Evolutionary conservation across 2,329 filamentous ascomycete genomes (phyloP), one percentile per base, ranked within the genome.

Genomic region (Corynespora cassiicola): DNA sequence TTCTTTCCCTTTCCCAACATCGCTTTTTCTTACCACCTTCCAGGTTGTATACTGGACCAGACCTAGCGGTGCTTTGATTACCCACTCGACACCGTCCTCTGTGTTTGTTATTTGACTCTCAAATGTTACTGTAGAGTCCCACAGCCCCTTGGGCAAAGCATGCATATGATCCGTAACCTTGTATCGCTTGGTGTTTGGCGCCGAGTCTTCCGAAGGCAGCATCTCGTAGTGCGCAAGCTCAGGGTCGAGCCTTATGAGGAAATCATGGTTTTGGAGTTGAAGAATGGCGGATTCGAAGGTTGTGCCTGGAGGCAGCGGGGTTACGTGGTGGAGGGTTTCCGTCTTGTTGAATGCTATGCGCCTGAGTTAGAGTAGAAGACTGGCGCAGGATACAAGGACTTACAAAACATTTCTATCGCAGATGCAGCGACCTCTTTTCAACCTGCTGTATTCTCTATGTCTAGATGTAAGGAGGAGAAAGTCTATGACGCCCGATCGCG

Each of bases 121-220:
- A 24, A 68, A 69, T 4, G 53, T 57, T 2, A 69, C 63, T 0
- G 60, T 66, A 1, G 63, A 58, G 40, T 62, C 63, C 64, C 65
- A 68, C 2, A 69, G 55, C 0, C 66, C 65, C 11, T 56, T 56
- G 2, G 56, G 65, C 3, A 69, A 53, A 2, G 63, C 56, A 33
- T 65, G 61, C 62, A 68, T 65, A 39, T 62, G 50, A 45, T 69
- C 65, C 3, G 65, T 68, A 4, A 68, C 56, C 41, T 61, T 61
- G 52, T 68, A 69, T 24, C 61, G 51, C 37, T 68, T 68, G 6
- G 65, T 58, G 7, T 52, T 21, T 10, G 55, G 52, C 5, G 55
- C 50, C 1, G 51, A 34, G 1, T 42, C 22, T n/a, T 56, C 50
- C 1, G 47, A 23, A 15, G 63, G 53, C 2, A 62, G 47, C 2